phyloP scores from a whole-genome alignment of 2,329 filamentous ascomycete genomes.

The Fusarium dlaminii region DNA sequence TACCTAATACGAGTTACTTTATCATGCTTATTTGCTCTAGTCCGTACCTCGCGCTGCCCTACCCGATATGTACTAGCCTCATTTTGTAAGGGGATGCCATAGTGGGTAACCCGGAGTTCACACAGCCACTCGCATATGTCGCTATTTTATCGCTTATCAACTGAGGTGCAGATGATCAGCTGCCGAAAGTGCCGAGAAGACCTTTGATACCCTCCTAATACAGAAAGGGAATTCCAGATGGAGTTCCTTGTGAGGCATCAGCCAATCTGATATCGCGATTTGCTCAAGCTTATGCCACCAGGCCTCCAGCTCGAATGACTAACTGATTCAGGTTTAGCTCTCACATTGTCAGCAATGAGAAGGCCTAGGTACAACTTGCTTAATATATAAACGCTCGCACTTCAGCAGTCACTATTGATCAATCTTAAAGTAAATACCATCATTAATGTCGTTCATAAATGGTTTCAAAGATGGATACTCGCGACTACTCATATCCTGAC shows the following conservation, averaged over 20 bases:
- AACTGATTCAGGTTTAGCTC: not conserved
- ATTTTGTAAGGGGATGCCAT: fast-evolving
- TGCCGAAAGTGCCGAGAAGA: not conserved
- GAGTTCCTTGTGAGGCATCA: not conserved
- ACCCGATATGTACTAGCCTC: not conserved
- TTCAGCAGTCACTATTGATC: not conserved
- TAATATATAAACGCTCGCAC: not conserved
- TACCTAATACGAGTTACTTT: not conserved
- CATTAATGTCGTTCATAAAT: fast-evolving
- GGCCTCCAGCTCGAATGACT: not conserved
- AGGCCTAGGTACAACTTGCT: not conserved
- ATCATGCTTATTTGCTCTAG: not conserved
- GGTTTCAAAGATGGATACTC: too few relatives aligned
- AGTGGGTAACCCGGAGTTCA: not conserved
- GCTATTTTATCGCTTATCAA: not conserved
- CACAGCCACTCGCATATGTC: not conserved
- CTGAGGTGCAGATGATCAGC: not conserved
- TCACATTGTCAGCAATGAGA: not conserved
- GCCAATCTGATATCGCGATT: not conserved
- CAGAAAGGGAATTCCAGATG: too few relatives aligned
- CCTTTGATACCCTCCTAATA: not conserved
- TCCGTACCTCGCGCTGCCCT: not conserved
- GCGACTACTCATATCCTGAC: not conserved
- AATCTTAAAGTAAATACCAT: too few relatives aligned
- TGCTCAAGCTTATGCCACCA: not conserved